Evolutionary conservation across 2,329 filamentous ascomycete genomes (phyloP), one percentile per base, ranked within the genome.

Genomic region (Monosporascus sp.): DNA sequence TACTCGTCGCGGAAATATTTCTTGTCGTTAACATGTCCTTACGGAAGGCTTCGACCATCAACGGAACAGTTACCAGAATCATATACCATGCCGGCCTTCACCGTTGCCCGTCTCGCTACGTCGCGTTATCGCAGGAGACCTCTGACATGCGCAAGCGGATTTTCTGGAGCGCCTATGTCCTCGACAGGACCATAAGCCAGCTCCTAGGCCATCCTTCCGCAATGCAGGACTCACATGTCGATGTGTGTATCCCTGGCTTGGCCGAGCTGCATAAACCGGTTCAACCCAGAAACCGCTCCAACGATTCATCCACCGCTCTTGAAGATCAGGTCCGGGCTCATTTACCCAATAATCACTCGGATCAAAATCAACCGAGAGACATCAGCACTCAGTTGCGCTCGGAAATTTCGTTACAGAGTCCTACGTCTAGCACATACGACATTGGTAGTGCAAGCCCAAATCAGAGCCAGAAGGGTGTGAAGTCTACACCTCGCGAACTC

Each of bases 31-130:
- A 64, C 4, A 75, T 79, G 71, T 75, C 76, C 2, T 67, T 79
- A 6, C 71, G 76, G 22, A 70, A 72, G 7, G 76, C 77, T 1
- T 78, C 75, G 0, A 75, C 73, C 0, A 68, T 80, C 6, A 73
- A 74, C 24, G 77, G 77, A 5, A 68, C 73, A 20, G 65, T 79
- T 6, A 64, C 74, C 4, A 73, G 75, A 44, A 70, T 73, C 6
- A 70, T 80, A 47, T 74, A 76, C 24, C 76, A 79, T 56, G 71
- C 75, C 1, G 77, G 78, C 5, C 67, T 79, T 6, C 77, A 80
- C 57, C 69, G 77, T 3, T 80, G 78, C 56, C 78, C 78, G 0
- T 73, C 75, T 51, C 74, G 77, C 6, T 80, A 79, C 54, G 66
- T 67, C 9, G 69, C 77, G 49, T 67, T 79, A 9, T 70, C 72